Evolutionary conservation across 2,329 filamentous ascomycete genomes (phyloP).

Genomic region (Phymatotrichopsis omnivora): DNA sequence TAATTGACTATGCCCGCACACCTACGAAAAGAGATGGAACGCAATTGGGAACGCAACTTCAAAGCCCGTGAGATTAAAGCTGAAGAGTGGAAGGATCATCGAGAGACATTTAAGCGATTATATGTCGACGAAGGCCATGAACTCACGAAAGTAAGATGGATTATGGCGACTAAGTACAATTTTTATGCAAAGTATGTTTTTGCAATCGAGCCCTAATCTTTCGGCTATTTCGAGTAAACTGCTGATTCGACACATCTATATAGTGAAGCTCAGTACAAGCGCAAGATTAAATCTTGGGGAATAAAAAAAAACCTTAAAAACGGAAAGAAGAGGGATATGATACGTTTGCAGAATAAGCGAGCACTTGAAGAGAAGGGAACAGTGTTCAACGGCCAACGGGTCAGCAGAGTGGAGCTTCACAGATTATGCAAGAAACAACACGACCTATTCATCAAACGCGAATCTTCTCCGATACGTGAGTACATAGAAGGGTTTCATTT

Average conservation of each 20-base stretch:
- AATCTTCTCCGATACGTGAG: no score
- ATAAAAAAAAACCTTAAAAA: slow-evolving; percentile 2
- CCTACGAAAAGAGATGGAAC: background rate
- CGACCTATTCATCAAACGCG: no score
- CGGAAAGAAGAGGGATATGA: background rate
- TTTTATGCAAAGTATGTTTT: slow-evolving; percentile 4
- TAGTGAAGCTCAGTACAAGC: background rate
- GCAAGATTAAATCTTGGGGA: background rate
- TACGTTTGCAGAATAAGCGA: slow-evolving; percentile 1
- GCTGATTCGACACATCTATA: background rate
- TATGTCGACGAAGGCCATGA: background rate
- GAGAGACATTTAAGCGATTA: background rate
- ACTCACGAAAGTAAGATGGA: slow-evolving; percentile 1
- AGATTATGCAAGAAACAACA: background rate
- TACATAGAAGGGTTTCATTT: no score
- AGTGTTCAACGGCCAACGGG: background rate
- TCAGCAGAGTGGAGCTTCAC: background rate
- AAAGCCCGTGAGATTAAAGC: background rate
- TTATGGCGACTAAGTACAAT: background rate
- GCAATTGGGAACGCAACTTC: slow-evolving; percentile 1
- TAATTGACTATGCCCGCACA: no score
- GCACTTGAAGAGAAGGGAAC: background rate
- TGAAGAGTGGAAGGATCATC: slow-evolving; percentile 2
- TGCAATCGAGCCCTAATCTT: no score
- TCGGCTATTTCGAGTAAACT: background rate